A percentile compares a stretch with the other conserved stretches of the same genome.
Evolutionary conservation across 2,329 filamentous ascomycete species (phyloP).

Genomic region (Trichoderma harzianum): DNA sequence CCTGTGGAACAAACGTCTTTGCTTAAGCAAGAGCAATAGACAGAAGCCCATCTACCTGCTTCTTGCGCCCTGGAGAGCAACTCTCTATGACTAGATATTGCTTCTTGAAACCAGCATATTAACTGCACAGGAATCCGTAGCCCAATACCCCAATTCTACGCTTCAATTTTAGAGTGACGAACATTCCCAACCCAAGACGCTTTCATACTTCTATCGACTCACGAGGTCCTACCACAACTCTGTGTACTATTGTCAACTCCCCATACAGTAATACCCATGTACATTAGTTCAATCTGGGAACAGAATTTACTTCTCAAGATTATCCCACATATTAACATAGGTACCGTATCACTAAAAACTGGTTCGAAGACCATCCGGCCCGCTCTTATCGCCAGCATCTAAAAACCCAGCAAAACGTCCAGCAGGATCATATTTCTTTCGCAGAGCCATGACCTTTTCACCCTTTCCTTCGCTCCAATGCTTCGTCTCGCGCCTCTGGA

Average conservation of each 20-base stretch:
- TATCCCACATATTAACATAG: not conserved
- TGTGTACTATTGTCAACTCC: too few species aligned
- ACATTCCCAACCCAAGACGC: too few species aligned
- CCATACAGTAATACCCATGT: too few species aligned
- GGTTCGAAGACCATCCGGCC: not conserved
- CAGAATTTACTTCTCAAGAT: not conserved
- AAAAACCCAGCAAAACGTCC: not conserved
- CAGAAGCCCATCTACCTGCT: not conserved
- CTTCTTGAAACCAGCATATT: too few species aligned
- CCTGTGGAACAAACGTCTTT: not conserved
- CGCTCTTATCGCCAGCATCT: not conserved
- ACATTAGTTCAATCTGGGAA: too few species aligned
- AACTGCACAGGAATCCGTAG: too few species aligned
- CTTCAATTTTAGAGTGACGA: not conserved
- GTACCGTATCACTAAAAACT: not conserved
- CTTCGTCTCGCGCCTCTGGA: not conserved
- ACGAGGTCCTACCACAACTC: too few species aligned
- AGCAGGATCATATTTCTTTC: not conserved
- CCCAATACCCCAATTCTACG: too few species aligned
- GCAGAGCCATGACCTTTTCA: not conserved
- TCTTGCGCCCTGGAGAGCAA: too few species aligned
- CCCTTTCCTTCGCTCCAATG: not conserved
- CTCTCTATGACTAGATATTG: too few species aligned
- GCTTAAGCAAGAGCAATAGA: not conserved
- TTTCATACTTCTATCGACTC: too few species aligned